Base-by-base conservation (phyloP, 495 filamentous ascomycete genomes). In the Rusavskia elegans region DNA sequence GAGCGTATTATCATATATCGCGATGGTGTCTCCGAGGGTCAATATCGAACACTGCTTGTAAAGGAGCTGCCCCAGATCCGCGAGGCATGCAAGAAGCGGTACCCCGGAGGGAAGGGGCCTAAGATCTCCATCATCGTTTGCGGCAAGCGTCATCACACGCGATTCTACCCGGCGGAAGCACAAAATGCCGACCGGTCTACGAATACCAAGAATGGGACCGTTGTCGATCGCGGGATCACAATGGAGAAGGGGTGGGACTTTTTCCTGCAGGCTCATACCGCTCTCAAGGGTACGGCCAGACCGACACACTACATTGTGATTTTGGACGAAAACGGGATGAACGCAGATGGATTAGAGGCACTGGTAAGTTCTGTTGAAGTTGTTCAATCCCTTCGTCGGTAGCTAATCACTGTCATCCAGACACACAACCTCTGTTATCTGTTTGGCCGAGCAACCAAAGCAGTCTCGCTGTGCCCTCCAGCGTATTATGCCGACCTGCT, bases 101-200 rank as follows among this genome's bases (percentile, higher is more conserved):
- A 85, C 62, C 69, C 75, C 3, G 65, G 68, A 0, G 37, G 53
- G 0, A 54, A 57, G 1, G 71, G 69, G 21, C 81, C 85, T 0
- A 74, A 59, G 3, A 64, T 74, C 39, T 61, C 66, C 10, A 66
- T 75, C 51, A 52, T 74, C 30, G 53, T 74, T 30, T 71, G 83
- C 0, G 85, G 86, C 39, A 95, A 95, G 64, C 77, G 92, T 20
- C 90, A 97, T 57, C 87, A 95, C 60, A 94, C 86, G 0, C 83
- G 90, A 0, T 93, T 96, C 70, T 95, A 83, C 63, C 76, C 79
- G 1, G 76, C 73, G 0, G 62, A 71, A 3, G 27, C 23, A 13
- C 60, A 62, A 17, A 56, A 63, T 13, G 64, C 71, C 0, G 77
- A 81, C 59, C 77, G 59, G 1, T 77, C 74, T 6, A 71, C 73